A percentile compares a stretch with the other conserved stretches of the same genome.
These are phyloP conservation scores for Sugiyamaella paludigena DNA, from an alignment of 1,139 yeast species.

Conservation along the genomic window DNA sequence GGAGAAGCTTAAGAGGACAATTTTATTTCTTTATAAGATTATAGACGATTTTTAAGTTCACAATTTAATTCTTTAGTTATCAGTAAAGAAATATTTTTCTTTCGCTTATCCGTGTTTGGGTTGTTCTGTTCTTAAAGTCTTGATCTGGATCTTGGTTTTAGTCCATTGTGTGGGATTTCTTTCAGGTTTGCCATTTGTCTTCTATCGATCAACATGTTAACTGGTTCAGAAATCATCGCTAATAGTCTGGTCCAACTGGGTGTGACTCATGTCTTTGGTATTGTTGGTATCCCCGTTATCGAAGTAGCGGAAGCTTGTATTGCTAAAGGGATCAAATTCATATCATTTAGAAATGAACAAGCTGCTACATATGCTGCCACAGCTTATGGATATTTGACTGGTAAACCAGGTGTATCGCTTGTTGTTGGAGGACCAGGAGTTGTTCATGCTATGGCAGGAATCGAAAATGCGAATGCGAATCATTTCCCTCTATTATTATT, in stretches of 20 bases:
- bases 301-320: slow-evolving; percentile 57
- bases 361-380: slow-evolving; percentile 71
- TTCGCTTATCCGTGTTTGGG: no score
- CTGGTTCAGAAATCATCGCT: slow-evolving; percentile 49
- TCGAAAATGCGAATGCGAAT: slow-evolving; percentile 56
- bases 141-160: no score
- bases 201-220: slow-evolving; percentile 6
- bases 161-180: no score
- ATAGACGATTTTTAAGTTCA: no score
- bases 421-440: slow-evolving; percentile 75
- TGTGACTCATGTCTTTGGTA: slow-evolving; percentile 56
- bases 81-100: no score
- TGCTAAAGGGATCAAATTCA: slow-evolving; percentile 50
- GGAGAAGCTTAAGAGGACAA: no score
- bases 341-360: slow-evolving; percentile 64
- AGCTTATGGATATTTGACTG: slow-evolving; percentile 60
- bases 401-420: slow-evolving; percentile 58
- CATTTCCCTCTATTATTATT: slow-evolving; percentile 59
- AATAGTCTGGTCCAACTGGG: slow-evolving; percentile 46
- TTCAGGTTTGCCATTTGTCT: no score
- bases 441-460: slow-evolving; percentile 61
- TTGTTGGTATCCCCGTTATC: slow-evolving; percentile 69
- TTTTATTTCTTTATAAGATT: no score
- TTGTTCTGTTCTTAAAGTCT: no score
- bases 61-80: no score